Evolutionary conservation across 768 basidiomycete species (phyloP).

Genomic region (Suillus weaverae): DNA sequence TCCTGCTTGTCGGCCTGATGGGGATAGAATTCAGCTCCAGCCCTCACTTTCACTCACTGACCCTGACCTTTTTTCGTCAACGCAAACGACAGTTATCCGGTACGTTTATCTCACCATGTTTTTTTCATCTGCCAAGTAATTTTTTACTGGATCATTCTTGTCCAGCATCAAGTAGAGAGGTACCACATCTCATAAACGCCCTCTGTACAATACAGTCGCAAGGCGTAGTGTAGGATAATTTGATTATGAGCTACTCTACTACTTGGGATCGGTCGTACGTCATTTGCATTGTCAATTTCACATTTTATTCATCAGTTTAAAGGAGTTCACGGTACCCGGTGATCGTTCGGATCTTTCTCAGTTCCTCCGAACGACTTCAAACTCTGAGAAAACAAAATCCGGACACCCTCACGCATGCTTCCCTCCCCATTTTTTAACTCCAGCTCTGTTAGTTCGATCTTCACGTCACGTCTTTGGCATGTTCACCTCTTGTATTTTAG

Average conservation of each 20-base stretch:
- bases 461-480: too few relatives aligned
- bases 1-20: conserved; percentile 24
- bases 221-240: conserved; percentile 49
- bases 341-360: too few relatives aligned
- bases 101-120: conserved; percentile 13
- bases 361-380: too few relatives aligned
- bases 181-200: conserved; percentile 28
- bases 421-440: too few relatives aligned
- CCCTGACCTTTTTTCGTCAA: conserved; percentile 30
- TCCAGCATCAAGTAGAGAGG: conserved; percentile 24
- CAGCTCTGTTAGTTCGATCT: too few relatives aligned
- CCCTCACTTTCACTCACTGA: conserved; percentile 32
- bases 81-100: conserved; percentile 24
- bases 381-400: too few relatives aligned
- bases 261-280: conserved; percentile 45
- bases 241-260: conserved; percentile 41
- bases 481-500: too few relatives aligned
- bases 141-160: neutral
- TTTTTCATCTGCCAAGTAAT: neutral
- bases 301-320: neutral
- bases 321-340: too few relatives aligned
- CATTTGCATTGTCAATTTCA: neutral
- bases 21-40: conserved; percentile 27
- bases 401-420: too few relatives aligned
- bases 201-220: conserved; percentile 33